Evolutionary conservation across 2,329 filamentous ascomycete genomes (phyloP).

Genomic region (Cladosporium sp.): DNA sequence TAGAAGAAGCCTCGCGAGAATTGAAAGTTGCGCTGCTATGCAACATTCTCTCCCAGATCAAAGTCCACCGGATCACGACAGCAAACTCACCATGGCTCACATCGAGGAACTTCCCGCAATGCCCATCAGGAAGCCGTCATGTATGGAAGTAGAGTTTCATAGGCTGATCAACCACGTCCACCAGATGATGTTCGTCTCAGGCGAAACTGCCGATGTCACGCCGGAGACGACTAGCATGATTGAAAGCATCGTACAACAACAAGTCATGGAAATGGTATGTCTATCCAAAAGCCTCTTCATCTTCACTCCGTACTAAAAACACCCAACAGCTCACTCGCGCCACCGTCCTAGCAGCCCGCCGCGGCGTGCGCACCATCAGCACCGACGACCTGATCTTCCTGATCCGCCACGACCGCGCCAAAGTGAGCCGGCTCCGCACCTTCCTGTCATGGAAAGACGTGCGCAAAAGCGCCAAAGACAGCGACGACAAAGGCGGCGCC

Average conservation of each 20-base stretch:
- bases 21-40: too few species aligned
- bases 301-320: not conserved
- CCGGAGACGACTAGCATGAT: constrained; percentile 92
- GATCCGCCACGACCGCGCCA: constrained; percentile 94
- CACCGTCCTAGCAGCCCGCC: constrained; percentile 84
- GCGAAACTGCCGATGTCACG: constrained; percentile 88
- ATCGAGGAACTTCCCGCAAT: too few species aligned
- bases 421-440: constrained; percentile 89
- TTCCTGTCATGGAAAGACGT: constrained; percentile 99
- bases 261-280: constrained; percentile 89
- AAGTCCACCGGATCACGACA: too few species aligned
- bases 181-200: constrained; percentile 99
- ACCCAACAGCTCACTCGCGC: constrained; percentile 71
- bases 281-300: not conserved
- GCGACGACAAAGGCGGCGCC: constrained; percentile 85
- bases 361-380: constrained; percentile 85
- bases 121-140: too few species aligned
- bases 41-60: too few species aligned
- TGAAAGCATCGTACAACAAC: constrained; percentile 94
- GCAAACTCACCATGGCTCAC: too few species aligned
- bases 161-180: constrained; percentile 2
- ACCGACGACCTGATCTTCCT: constrained; percentile 93
- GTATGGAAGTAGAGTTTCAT: not conserved
- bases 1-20: too few species aligned
- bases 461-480: constrained; percentile 95